Base-by-base conservation (phyloP, 257 asterid genomes). In the Agastache rugosa region DNA sequence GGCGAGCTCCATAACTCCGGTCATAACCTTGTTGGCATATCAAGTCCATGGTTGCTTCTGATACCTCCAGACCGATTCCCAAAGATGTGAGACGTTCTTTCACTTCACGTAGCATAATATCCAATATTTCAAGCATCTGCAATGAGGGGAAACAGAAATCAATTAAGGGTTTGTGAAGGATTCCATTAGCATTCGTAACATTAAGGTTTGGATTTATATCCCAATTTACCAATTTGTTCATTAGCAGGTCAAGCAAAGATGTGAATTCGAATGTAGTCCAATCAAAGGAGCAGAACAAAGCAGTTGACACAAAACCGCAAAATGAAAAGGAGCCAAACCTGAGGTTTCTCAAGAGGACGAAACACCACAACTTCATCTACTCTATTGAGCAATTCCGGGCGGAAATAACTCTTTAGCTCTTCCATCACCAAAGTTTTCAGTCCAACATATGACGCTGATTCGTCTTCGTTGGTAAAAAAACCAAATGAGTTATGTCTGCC, bases 341-440 rank as follows among this genome's bases (percentile, higher is more conserved):
- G 96, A 78, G 96, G 80, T 82, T 92, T 95, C 84, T 92, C 96
- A 25, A 95, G 97, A 67, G 97, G 81, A 77, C 88, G 96, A 85
- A 95, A 95, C 72, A 95, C 97, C 55, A 95, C 99, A 39, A 95
- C 93, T 88, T 95, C 99, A 69, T 95, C 99, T 74, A 95, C 87
- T 83, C 99, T 84, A 77, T 95, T 95, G 56, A 95, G 96, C 44
- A 95, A 81, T 83, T 95, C 99, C 2, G 99, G 98, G n/a, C 97
- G 97, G 79, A 95, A 95, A 69, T 95, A 95, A 23, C 87, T 75
- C 84, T 90, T 95, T 56, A 95, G 85, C 90, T 95, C 97, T 84
- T 95, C 99, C 87, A 87, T 81, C 72, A 95, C 83, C 83, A 92
- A 79, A 39, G 94, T 84, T 86, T 90, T 95, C 94, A 95, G 81